Conservation (phyloP, 1,284 basidiomycete species). For the Trichosporon ovoides region DNA sequence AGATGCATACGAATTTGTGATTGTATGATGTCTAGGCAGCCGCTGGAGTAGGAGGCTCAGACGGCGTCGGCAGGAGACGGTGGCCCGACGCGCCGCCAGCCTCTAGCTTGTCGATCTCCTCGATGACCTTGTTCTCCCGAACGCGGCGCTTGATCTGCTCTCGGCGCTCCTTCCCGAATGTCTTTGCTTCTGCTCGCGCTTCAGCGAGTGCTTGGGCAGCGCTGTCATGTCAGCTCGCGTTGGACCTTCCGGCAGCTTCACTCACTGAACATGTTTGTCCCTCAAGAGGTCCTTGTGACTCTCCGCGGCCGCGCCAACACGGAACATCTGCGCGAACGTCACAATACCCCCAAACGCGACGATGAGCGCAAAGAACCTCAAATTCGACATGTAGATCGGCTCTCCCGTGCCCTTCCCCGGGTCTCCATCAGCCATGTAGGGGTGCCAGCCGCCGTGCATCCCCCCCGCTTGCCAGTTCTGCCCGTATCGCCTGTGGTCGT, state of each 20-base stretch:
- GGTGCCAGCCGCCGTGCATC: conserved; percentile 2
- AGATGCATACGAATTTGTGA: too few relatives aligned
- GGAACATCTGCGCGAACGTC: conserved; percentile 6
- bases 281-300: conserved; percentile 28
- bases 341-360: conserved; percentile 10
- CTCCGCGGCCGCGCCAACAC: conserved; percentile 26
- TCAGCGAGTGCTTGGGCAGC: conserved; percentile 44
- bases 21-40: too few relatives aligned
- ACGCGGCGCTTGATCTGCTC: conserved; percentile 44
- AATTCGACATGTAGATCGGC: conserved; percentile 18
- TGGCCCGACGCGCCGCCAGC: conserved; percentile 15
- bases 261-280: conserved; percentile 40
- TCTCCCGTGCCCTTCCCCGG: conserved; percentile 12
- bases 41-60: too few relatives aligned
- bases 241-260: too few relatives aligned
- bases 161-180: conserved; percentile 41
- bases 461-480: conserved; percentile 22
- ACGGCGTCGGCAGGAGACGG: not conserved
- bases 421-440: conserved; percentile 11
- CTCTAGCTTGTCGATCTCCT: conserved; percentile 38
- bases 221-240: too few relatives aligned
- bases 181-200: conserved; percentile 41
- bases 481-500: conserved; percentile 19
- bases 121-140: conserved; percentile 33
- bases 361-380: conserved; percentile 13